phyloP scores from a whole-genome alignment of 2,329 filamentous ascomycete species.

The Verticillium alfalfae region DNA sequence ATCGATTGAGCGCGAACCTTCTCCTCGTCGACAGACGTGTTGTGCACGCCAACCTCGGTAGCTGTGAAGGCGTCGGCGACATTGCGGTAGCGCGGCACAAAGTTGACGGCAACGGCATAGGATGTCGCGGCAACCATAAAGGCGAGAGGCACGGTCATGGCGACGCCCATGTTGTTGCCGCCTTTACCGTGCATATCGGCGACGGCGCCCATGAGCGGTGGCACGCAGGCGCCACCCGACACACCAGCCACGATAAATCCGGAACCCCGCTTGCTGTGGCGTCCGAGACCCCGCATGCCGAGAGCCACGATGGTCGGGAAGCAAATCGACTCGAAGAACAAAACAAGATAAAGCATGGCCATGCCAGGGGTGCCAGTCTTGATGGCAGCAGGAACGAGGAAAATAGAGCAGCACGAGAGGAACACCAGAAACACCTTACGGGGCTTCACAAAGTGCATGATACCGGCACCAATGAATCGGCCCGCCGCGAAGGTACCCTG shows the following conservation, averaged over 20 bases:
- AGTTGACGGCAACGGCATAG: constrained; percentile 60
- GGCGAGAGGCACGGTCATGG: constrained; percentile 60
- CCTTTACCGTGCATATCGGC: constrained; percentile 55
- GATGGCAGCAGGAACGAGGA: constrained; percentile 45
- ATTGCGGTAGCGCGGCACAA: constrained; percentile 56
- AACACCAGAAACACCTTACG: constrained; percentile 64
- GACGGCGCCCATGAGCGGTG: constrained; percentile 63
- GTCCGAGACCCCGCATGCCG: constrained; percentile 47
- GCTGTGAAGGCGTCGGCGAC: constrained; percentile 54
- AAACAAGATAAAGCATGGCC: constrained; percentile 60
- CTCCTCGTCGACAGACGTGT: constrained; percentile 16
- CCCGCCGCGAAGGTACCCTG: constrained; percentile 69
- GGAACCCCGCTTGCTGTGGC: constrained; percentile 48
- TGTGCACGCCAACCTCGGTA: constrained; percentile 34
- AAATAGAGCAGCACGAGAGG: constrained; percentile 59
- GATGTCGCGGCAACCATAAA: constrained; percentile 53
- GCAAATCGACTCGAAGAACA: constrained; percentile 77
- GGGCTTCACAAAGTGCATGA: constrained; percentile 61
- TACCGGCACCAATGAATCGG: constrained; percentile 59
- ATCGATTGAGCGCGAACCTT: not conserved
- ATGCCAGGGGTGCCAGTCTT: constrained; percentile 40
- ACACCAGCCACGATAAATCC: constrained; percentile 40
- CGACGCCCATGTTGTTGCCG: constrained; percentile 30
- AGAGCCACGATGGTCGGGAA: constrained; percentile 76
- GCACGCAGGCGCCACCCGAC: constrained; percentile 67